Base-by-base conservation (phyloP, 805 yeast species). In the Lipomyces starkeyi region DNA sequence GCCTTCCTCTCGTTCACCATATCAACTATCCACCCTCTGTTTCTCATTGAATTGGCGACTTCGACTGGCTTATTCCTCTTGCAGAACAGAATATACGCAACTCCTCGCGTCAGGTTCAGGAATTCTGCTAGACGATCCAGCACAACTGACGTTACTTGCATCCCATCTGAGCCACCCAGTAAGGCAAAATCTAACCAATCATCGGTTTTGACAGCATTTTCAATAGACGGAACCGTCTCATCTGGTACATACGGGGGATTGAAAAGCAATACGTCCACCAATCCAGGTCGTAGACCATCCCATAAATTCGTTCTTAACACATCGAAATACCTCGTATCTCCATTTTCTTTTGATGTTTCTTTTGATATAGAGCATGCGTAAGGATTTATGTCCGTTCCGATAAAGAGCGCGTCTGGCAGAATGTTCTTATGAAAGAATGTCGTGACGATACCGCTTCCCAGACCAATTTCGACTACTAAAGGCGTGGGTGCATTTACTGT, bases 241-340 rank as follows among this genome's bases (percentile, higher is more conserved):
- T 94, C 91, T 0, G 99, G 99, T 0, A 95, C 99, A 76, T 95
- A 95, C 0, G 99, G 99, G 0, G 99, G 99, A 75, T 95, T 95
- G 79, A 95, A 95, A 0, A 95, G 82, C 27, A 95, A 80, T 0
- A 94, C 66, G 74, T 95, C 98, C 1, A 93, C 83, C 3, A 79
- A 61, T 1, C 82, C 73, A 0, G 75, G 74, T 13, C 84, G 76
- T 9, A 92, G 70, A 2, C 86, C 82, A 9, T 83, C 73, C 0
- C 90, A 84, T 37, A 93, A 78, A 74, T 85, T 85, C 76, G 87
- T 83, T 67, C 90, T 91, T 1, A 89, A 64, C 0, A 82, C 71
- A 52, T 87, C 91, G 20, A 86, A 71, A 59, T 74, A 76, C 52
- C 68, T 52, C 22, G 74, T 53, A 5, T 74, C 73, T 52, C 67